phyloP scores from a whole-genome alignment of 805 yeast species.

The Ogataea allantospora region DNA sequence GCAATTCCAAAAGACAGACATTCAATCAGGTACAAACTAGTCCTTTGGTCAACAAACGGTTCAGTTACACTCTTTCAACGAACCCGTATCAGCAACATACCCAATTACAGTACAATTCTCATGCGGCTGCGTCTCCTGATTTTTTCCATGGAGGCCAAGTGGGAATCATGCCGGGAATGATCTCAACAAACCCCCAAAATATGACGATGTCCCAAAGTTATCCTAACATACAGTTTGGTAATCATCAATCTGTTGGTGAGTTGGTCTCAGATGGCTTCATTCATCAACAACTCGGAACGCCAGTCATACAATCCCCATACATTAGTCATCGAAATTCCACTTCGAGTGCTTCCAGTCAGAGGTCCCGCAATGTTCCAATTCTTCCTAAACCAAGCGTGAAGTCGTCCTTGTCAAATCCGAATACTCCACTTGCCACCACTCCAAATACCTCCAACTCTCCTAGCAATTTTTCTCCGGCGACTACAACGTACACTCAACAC shows the following conservation, averaged over 20 bases:
- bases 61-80: not conserved
- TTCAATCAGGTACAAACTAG: conserved; percentile 11
- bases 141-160: conserved; percentile 7
- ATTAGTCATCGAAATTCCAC: not conserved
- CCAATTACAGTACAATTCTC: not conserved
- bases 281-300: not conserved
- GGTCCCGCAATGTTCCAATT: conserved; percentile 35
- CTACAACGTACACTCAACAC: conserved; percentile 8
- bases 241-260: not conserved
- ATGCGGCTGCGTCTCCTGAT: not conserved
- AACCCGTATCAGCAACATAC: not conserved
- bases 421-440: conserved; percentile 26
- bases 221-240: conserved; percentile 7
- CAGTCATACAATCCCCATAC: not conserved
- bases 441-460: conserved; percentile 18
- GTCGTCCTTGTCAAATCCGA: conserved; percentile 15
- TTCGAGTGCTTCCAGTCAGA: not conserved
- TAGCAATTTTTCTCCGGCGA: conserved; percentile 17
- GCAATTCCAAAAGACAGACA: conserved; percentile 45
- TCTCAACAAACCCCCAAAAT: conserved; percentile 8
- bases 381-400: conserved; percentile 31
- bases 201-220: conserved; percentile 16
- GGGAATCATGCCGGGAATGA: conserved; percentile 2
- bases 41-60: conserved; percentile 5
- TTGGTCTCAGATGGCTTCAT: not conserved